Evolutionary conservation across 1,284 basidiomycete genomes (phyloP), one percentile per base, ranked within the genome.

Genomic region (Caloboletus inedulis): DNA sequence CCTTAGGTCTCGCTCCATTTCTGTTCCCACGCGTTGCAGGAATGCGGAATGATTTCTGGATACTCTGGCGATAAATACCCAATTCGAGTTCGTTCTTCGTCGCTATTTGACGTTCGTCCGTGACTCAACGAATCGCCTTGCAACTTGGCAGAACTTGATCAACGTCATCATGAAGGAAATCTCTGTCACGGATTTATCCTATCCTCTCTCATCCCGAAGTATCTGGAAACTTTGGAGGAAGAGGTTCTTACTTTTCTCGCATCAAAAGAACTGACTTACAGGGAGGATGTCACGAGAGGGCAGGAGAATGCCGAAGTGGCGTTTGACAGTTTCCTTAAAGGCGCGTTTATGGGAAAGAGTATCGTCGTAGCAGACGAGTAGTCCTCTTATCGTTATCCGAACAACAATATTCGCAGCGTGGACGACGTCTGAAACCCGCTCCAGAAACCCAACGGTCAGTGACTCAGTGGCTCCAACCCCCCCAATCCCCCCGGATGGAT

Each of bases 221-320:
- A 43, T 30, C 4, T 25, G 10, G 39, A 39, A 16, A 23, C 0
- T 3, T 55, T 56, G 8, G 21, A 30, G 10, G 12, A 39, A n/a
- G 34, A 55, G 33, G 14, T 33, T 4, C 30, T 16, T 4, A 29
- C 33, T 14, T 34, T 37, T 8, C 18, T 51, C 2, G 42, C 47
- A 23, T 50, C 47, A n/a, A 55, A 21, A 14, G 41, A 47, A 12
- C 5, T 58, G 21, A 43, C 1, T 3, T 50, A 46, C 31, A 45
- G 33, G 13, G 59, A 61, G 7, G 39, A 54, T 27, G 18, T 49
- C 7, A 51, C 60, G 14, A 59, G 18, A 29, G 60, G 60, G 12
- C 7, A 60, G 16, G 54, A 51, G 25, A 58, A 59, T 39, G 44
- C 44, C 2, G 44, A 42, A 18, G 27, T 29, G 10, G 39, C 53